Percentiles rank a stretch among this genome's conserved stretches.
Conservation (phyloP, 2,329 filamentous ascomycete genomes). For the Fusarium liriodendri region DNA sequence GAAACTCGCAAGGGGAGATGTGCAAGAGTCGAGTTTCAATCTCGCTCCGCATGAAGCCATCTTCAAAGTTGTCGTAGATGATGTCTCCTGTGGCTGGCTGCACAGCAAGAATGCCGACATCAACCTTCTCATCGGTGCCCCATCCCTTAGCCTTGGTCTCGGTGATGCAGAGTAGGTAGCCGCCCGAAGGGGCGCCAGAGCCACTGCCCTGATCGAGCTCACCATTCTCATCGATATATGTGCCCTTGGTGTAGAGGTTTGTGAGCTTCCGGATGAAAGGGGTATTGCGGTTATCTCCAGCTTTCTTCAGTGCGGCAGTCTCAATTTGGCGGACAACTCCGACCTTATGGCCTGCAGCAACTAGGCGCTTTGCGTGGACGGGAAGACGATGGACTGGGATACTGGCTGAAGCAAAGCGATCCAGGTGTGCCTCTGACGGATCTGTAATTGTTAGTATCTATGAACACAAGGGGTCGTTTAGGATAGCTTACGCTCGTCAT, state of each 20-base stretch:
- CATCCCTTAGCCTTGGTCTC: slow-evolving; percentile 82
- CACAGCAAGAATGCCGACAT: slow-evolving; percentile 91
- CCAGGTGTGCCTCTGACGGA: slow-evolving; percentile 89
- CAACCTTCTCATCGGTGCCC: slow-evolving; percentile 92
- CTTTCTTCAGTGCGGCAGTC: slow-evolving; percentile 95
- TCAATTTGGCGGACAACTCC: slow-evolving; percentile 95
- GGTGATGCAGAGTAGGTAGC: slow-evolving; percentile 94
- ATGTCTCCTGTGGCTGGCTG: slow-evolving; percentile 97
- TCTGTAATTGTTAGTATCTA: slow-evolving; percentile 56
- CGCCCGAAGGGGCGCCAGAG: slow-evolving; percentile 68
- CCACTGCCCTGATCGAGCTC: slow-evolving; percentile 70
- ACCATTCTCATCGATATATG: slow-evolving; percentile 94
- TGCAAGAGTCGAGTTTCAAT: slow-evolving; percentile 95
- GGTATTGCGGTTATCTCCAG: slow-evolving; percentile 91
- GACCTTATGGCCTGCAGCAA: slow-evolving; percentile 94
- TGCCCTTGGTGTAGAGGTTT: slow-evolving; percentile 97
- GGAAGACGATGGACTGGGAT: slow-evolving; percentile 92
- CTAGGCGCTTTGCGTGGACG: slow-evolving; percentile 93
- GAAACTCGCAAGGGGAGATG: slow-evolving; percentile 94
- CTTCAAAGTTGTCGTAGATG: slow-evolving; percentile 94
- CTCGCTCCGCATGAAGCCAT: slow-evolving; percentile 97
- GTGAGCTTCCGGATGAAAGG: slow-evolving; percentile 94
- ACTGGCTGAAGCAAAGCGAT: slow-evolving; percentile 93
- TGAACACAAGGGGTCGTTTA: slow-evolving; percentile 12
- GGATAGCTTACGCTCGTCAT: slow-evolving; percentile 78